Evolutionary conservation across 495 filamentous ascomycete species (phyloP).

Genomic region (Daldinia grandis): DNA sequence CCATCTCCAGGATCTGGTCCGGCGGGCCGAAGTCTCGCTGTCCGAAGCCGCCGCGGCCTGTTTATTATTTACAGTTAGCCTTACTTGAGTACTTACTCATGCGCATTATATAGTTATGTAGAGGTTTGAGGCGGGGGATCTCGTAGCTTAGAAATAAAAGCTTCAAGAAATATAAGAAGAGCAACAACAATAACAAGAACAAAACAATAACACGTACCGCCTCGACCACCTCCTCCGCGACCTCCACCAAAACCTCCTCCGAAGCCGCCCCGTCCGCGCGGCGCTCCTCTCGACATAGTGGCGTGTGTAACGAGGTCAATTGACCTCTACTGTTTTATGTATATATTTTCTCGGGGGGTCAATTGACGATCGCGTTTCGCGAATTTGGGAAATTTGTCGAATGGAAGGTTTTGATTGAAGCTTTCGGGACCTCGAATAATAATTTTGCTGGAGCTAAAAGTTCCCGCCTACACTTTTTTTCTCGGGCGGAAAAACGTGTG

Average conservation of each 20-base stretch:
- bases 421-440: not conserved
- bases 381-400: not conserved
- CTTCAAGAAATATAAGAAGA: too few relatives aligned
- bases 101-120: too few relatives aligned
- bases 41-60: slow-evolving; percentile 63
- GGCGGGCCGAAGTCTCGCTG: slow-evolving; percentile 64
- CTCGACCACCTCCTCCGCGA: slow-evolving; percentile 25
- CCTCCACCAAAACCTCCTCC: slow-evolving; percentile 42
- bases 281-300: slow-evolving; percentile 48
- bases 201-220: slow-evolving; percentile 30
- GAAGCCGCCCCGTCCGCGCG: slow-evolving; percentile 48
- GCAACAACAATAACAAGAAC: too few relatives aligned
- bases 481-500: slow-evolving; percentile 25
- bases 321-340: not conserved
- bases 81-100: too few relatives aligned
- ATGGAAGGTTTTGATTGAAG: not conserved
- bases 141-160: too few relatives aligned
- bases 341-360: slow-evolving; percentile 1
- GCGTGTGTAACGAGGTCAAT: slow-evolving; percentile 24
- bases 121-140: too few relatives aligned
- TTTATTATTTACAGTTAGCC: not conserved
- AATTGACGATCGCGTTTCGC: not conserved
- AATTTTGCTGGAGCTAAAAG: slow-evolving; percentile 20
- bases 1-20: slow-evolving; percentile 75
- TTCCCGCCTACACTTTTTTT: slow-evolving; percentile 13